phyloP scores from a whole-genome alignment of 2,329 filamentous ascomycete species.

The Ceratocystis eucalypticola region DNA sequence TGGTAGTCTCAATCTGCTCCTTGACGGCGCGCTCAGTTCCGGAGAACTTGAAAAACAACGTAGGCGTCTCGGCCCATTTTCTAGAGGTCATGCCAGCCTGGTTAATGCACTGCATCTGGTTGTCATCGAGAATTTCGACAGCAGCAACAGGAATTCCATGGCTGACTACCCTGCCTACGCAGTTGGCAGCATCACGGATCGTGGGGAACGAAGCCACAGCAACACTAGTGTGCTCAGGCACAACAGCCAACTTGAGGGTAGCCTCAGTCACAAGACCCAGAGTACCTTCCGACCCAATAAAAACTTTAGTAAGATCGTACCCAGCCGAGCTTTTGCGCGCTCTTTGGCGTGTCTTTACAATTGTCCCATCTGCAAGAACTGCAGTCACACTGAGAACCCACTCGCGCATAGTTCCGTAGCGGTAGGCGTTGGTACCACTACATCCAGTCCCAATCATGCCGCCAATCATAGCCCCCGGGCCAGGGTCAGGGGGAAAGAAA shows the following conservation, averaged over 20 bases:
- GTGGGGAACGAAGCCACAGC: slow-evolving; percentile 51
- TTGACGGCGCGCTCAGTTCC: slow-evolving; percentile 58
- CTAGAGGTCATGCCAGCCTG: slow-evolving; percentile 51
- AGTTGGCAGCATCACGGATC: slow-evolving; percentile 60
- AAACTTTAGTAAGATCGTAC: slow-evolving; percentile 79
- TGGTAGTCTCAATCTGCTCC: slow-evolving; percentile 61
- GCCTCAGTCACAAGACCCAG: slow-evolving; percentile 85
- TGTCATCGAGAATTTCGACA: slow-evolving; percentile 85
- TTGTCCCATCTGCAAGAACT: slow-evolving; percentile 76
- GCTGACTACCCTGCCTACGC: slow-evolving; percentile 66
- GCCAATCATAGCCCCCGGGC: slow-evolving; percentile 82
- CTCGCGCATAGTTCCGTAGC: slow-evolving; percentile 89
- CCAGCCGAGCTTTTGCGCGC: slow-evolving; percentile 83
- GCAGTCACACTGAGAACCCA: slow-evolving; percentile 83
- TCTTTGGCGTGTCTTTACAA: slow-evolving; percentile 78
- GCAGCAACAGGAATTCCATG: slow-evolving; percentile 75
- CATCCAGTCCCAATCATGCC: slow-evolving; percentile 68
- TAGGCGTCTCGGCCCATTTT: slow-evolving; percentile 58
- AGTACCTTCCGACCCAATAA: slow-evolving; percentile 84
- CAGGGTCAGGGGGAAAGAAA: slow-evolving; percentile 87
- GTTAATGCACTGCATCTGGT: slow-evolving; percentile 66
- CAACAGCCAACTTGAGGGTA: slow-evolving; percentile 71
- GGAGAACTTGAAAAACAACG: slow-evolving; percentile 73
- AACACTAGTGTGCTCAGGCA: slow-evolving; percentile 65
- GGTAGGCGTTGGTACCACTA: slow-evolving; percentile 76